These are phyloP conservation scores for Leonotis leonurus DNA, from an alignment of 257 asterid species.

Conservation along the genomic window DNA sequence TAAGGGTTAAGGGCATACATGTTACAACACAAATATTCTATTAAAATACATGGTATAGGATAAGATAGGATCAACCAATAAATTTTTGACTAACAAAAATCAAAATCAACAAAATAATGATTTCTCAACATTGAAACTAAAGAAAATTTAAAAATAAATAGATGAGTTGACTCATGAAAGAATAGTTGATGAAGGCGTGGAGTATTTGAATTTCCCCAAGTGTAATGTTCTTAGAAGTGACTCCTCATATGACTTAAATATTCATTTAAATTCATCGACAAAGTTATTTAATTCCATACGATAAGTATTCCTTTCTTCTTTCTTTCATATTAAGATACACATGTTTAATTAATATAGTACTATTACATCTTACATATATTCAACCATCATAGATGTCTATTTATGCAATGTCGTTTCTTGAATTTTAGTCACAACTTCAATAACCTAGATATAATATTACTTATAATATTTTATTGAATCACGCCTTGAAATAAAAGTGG, in stretches of 20 bases:
- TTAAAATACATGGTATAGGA: too few species aligned
- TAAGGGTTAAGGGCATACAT: too few species aligned
- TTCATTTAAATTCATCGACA: not conserved
- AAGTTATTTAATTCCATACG: not conserved
- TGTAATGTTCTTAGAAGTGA: conserved; percentile 2
- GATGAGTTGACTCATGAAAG: not conserved
- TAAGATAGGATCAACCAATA: too few species aligned
- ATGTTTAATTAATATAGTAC: not conserved
- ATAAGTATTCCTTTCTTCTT: not conserved
- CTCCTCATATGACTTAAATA: not conserved
- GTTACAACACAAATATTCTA: too few species aligned
- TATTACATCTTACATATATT: not conserved
- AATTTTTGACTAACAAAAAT: not conserved
- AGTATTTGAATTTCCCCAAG: not conserved
- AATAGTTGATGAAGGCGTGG: not conserved
- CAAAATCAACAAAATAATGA: not conserved
- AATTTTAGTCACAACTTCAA: too few species aligned
- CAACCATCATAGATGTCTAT: not conserved
- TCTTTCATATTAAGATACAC: not conserved
- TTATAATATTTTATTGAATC: too few species aligned
- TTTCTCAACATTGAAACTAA: not conserved
- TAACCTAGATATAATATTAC: too few species aligned
- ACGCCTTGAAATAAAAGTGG: too few species aligned
- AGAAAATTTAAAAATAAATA: not conserved
- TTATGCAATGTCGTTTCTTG: not conserved